Percentiles rank a stretch among this genome's conserved stretches.
Conservation (phyloP, 2,329 filamentous ascomycete genomes). For the Nemania diffusa region DNA sequence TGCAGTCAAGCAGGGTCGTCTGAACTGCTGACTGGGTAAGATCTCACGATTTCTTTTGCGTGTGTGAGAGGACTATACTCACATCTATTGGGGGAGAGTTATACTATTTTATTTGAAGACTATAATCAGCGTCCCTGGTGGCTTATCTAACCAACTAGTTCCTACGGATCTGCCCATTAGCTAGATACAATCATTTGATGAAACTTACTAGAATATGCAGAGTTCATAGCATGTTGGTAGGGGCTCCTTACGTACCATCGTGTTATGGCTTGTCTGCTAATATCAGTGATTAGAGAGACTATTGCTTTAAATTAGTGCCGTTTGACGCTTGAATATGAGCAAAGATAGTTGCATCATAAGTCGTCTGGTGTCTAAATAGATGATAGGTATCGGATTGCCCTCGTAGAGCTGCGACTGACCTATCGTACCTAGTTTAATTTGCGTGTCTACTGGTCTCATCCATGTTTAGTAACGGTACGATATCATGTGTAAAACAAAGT, state of each 20-base stretch:
- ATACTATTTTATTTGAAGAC: conserved; percentile 16
- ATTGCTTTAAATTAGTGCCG: not conserved
- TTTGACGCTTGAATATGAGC: not conserved
- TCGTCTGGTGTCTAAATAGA: not conserved
- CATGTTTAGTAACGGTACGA: not conserved
- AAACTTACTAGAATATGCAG: not conserved
- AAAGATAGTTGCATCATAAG: not conserved
- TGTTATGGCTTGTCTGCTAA: not conserved
- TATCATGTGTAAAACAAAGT: not conserved
- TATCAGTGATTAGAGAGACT: not conserved
- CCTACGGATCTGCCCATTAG: not conserved
- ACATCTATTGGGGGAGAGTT: not conserved
- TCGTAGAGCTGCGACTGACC: not conserved
- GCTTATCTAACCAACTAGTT: not conserved
- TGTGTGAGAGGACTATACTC: not conserved
- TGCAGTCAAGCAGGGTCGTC: not conserved
- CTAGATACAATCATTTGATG: not conserved
- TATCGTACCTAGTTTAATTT: not conserved
- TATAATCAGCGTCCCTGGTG: not conserved
- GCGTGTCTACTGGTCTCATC: not conserved
- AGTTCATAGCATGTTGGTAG: not conserved
- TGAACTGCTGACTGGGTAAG: conserved; percentile 10
- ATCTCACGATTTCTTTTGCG: not conserved
- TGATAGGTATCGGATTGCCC: not conserved
- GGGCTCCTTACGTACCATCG: not conserved